Evolutionary conservation across 768 basidiomycete species (phyloP).

Genomic region (Paxillus rubicundulus): DNA sequence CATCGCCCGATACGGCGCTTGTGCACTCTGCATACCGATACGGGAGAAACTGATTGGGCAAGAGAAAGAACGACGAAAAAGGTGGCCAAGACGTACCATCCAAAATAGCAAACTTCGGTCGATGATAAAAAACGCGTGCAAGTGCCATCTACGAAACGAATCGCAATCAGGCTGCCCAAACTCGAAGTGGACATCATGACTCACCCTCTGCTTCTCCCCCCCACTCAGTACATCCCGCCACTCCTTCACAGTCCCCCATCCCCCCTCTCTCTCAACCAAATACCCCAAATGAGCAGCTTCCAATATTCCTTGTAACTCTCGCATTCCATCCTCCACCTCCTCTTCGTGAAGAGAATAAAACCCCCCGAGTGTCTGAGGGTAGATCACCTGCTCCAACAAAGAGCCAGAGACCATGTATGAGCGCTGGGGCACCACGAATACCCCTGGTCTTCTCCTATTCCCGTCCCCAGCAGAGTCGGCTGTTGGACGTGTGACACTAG

Average conservation of each 20-base stretch:
- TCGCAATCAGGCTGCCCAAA: conserved; percentile 1
- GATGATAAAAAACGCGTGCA: conserved; percentile 90
- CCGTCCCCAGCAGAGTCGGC: conserved; percentile 28
- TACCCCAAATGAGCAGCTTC: conserved; percentile 83
- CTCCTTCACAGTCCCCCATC: conserved; percentile 86
- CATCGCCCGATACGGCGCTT: conserved; percentile 92
- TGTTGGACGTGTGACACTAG: conserved; percentile 32
- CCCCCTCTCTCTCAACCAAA: conserved; percentile 83
- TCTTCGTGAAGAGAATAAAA: conserved; percentile 61
- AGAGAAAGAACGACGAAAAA: neutral
- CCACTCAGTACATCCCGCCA: conserved; percentile 96
- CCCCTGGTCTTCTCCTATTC: conserved; percentile 41
- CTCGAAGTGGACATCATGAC: conserved; percentile 14
- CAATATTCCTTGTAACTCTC: conserved; percentile 73
- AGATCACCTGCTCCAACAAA: conserved; percentile 90
- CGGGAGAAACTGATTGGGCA: neutral
- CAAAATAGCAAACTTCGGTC: conserved; percentile 77
- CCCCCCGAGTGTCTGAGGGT: conserved; percentile 70
- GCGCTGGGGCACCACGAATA: conserved; percentile 89
- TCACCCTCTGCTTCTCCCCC: conserved; percentile 90
- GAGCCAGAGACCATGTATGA: conserved; percentile 90
- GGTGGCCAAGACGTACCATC: conserved; percentile 61
- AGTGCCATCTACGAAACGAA: conserved; percentile 67
- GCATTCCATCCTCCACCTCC: conserved; percentile 46
- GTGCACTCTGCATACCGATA: conserved; percentile 68